Conservation (phyloP, 768 basidiomycete genomes). For the Amanita fuliginea region DNA sequence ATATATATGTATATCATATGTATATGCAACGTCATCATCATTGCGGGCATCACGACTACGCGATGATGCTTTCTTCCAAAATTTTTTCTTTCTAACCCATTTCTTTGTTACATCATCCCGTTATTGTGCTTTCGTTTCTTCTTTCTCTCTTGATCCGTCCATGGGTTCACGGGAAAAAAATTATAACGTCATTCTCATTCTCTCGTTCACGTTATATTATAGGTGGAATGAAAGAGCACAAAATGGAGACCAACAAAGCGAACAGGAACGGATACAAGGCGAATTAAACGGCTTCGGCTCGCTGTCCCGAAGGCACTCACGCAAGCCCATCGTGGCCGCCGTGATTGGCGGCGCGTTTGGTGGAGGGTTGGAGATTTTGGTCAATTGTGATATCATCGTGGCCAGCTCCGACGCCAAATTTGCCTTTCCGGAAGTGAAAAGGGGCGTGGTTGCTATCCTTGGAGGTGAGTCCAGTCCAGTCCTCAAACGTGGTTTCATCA, state of each 20-base stretch:
- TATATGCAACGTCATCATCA: not conserved
- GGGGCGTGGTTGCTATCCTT: constrained; percentile 62
- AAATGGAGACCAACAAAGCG: constrained; percentile 22
- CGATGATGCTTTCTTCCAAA: not conserved
- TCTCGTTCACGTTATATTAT: not conserved
- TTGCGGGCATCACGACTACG: not conserved
- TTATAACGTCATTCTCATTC: not conserved
- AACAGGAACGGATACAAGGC: constrained; percentile 28
- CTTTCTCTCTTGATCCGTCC: not conserved
- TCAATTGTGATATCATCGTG: constrained; percentile 74
- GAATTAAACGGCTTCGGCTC: constrained; percentile 58
- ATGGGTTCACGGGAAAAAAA: not conserved
- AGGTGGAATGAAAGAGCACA: constrained; percentile 55
- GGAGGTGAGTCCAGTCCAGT: constrained; percentile 66
- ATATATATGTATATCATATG: too few relatives aligned
- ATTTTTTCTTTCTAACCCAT: not conserved
- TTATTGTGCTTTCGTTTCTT: not conserved
- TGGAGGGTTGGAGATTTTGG: constrained; percentile 53
- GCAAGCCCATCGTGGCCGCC: constrained; percentile 73
- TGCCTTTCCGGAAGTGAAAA: constrained; percentile 67
- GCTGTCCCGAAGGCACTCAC: constrained; percentile 54
- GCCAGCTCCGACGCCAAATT: constrained; percentile 59
- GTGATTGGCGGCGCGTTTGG: constrained; percentile 67
- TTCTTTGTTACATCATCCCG: not conserved
- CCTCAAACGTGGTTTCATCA: not conserved